These are phyloP conservation scores for Malassezia yamatoensis DNA, from an alignment of 1,284 basidiomycete genomes.

Conservation along the genomic window DNA sequence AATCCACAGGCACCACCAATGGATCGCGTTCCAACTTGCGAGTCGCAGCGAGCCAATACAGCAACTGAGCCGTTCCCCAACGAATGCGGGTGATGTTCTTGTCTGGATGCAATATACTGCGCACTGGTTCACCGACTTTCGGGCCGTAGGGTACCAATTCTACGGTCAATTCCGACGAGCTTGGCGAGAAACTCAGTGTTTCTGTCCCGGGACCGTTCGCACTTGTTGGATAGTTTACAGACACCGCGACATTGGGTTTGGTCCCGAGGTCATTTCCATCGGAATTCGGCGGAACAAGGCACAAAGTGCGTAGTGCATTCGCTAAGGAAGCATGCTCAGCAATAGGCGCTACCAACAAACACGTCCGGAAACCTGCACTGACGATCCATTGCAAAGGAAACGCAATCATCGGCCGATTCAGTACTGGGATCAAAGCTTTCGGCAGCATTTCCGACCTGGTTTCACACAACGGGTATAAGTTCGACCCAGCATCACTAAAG, in stretches of 20 bases:
- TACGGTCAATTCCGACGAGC: slow-evolving; percentile 24
- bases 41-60: slow-evolving; percentile 43
- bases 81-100: background rate
- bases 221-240: slow-evolving; percentile 14
- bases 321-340: slow-evolving; percentile 33
- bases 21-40: slow-evolving; percentile 40
- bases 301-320: slow-evolving; percentile 33
- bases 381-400: slow-evolving; percentile 41
- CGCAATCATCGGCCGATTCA: slow-evolving; percentile 43
- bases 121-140: slow-evolving; percentile 17
- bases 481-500: slow-evolving; percentile 39
- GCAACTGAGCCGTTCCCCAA: slow-evolving; percentile 40
- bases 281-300: slow-evolving; percentile 26
- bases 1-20: slow-evolving; percentile 41
- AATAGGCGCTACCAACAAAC: slow-evolving; percentile 38
- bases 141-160: slow-evolving; percentile 40
- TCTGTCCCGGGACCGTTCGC: background rate
- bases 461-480: slow-evolving; percentile 41
- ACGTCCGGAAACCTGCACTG: slow-evolving; percentile 32
- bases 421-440: slow-evolving; percentile 44
- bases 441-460: slow-evolving; percentile 22
- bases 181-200: slow-evolving; percentile 11
- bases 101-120: slow-evolving; percentile 9
- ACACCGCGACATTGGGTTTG: slow-evolving; percentile 27
- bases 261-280: slow-evolving; percentile 21